Base-by-base conservation (phyloP, 371 early-diverging fungal species). In the Mucor circinelloides region DNA sequence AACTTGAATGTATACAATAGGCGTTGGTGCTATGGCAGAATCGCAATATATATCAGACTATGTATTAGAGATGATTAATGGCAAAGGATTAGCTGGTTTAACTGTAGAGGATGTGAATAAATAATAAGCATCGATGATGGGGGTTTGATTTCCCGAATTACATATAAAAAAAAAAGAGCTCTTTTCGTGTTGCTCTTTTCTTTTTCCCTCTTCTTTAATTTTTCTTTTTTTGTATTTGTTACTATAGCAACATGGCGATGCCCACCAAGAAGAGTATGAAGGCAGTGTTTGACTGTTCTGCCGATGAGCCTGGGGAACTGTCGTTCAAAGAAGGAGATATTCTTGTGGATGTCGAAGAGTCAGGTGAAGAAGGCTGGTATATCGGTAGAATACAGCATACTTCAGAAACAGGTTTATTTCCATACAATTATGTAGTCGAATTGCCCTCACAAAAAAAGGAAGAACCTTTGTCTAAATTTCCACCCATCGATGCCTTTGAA, bases 241-340 rank as follows among this genome's bases (percentile, higher is more conserved):
- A 3, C 42, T 28, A 60, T 34, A 63, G 27, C 15, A 21, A 17
- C n/a, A 48, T 21, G 9, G 21, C 21, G 58, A 72, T 69, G 69
- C 30, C 38, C 12, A 44, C 71, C 12, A 72, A 65, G 58, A 44
- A 66, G 60, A 75, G 73, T 64, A 86, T 87, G 48, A 81, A 77
- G 31, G 90, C 90, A 23, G 58, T 87, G n/a, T 90, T 78, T 72
- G 85, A 88, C 63, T 90, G 90, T 60, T 68, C 73, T 46, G 90
- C 85, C 6, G 90, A 90, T 60, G 85, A 87, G 38, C 74, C 76
- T 25, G 82, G 79, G 6, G 90, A 90, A 63, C 73, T 90, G 52
- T 78, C 88, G 0, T 90, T 90, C 64, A 70, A 67, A 36, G 83
- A 84, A 61, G 89, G 88, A 17, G 87, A 85, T 59, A 78, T 84